These are phyloP conservation scores for Lactarius sp. DNA, from an alignment of 768 basidiomycete species.

Conservation along the genomic window DNA sequence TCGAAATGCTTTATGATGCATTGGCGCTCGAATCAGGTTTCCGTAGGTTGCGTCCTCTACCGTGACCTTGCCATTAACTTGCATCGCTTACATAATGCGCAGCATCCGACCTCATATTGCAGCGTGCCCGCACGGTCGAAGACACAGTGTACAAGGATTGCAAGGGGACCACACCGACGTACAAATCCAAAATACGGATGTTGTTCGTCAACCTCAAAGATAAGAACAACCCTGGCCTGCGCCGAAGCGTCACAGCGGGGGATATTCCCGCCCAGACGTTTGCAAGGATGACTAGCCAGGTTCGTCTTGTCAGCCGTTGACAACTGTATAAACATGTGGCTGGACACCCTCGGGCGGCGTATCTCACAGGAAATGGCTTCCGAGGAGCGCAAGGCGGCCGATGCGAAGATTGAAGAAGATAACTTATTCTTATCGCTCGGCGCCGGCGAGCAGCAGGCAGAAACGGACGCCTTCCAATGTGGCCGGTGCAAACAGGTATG, in stretches of 20 bases:
- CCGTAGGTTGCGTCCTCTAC: conserved; percentile 50
- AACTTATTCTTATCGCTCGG: conserved; percentile 90
- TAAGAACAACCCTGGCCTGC: conserved; percentile 82
- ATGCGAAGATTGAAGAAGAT: conserved; percentile 74
- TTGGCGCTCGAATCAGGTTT: conserved; percentile 81
- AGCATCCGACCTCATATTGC: conserved; percentile 68
- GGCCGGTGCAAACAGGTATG: conserved; percentile 84
- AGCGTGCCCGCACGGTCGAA: conserved; percentile 69
- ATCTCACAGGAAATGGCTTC: conserved; percentile 85
- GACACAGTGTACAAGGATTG: conserved; percentile 48
- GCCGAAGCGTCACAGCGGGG: conserved; percentile 83
- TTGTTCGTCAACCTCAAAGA: conserved; percentile 94
- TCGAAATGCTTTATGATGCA: conserved; percentile 88
- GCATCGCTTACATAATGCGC: background rate
- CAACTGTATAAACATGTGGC: background rate
- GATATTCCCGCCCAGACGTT: conserved; percentile 66
- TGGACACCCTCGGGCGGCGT: background rate
- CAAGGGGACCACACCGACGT: conserved; percentile 43
- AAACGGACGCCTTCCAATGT: conserved; percentile 98
- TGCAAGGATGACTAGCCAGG: conserved; percentile 76
- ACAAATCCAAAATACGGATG: conserved; percentile 79
- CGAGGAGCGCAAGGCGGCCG: conserved; percentile 81
- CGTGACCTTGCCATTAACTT: background rate
- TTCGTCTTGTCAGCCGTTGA: conserved; percentile 34
- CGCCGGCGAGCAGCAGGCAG: conserved; percentile 84